Conservation (phyloP, 108 stramenopile genomes). For the Cyclotella distinguenda region DNA sequence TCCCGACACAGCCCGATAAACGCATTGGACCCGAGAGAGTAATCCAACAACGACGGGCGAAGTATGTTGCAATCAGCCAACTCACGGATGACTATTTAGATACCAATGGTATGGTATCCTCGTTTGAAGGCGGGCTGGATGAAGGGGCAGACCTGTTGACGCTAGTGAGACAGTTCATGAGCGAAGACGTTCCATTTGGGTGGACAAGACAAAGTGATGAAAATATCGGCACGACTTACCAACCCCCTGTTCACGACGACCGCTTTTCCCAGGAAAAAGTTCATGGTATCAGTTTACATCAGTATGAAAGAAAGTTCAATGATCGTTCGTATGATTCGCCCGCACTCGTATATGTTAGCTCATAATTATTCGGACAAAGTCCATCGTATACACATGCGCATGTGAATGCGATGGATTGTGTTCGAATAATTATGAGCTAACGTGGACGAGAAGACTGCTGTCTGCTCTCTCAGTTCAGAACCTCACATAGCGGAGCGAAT, state of each 20-base stretch:
- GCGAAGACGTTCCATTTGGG: slow-evolving; percentile 22
- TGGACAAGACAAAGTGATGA: slow-evolving; percentile 14
- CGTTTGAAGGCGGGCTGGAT: slow-evolving; percentile 72
- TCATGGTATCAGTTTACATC: slow-evolving; percentile 27
- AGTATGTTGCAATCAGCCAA: slow-evolving; percentile 73
- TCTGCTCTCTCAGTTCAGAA: too few relatives aligned
- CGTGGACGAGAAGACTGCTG: too few relatives aligned
- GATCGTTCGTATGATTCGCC: slow-evolving; percentile 52
- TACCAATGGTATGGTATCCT: slow-evolving; percentile 53
- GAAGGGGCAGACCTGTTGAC: slow-evolving; percentile 50
- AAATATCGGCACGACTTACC: slow-evolving; percentile 13
- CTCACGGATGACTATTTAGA: slow-evolving; percentile 74
- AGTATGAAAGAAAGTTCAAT: slow-evolving; percentile 51
- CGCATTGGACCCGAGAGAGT: slow-evolving; percentile 58
- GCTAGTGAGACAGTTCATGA: slow-evolving; percentile 22
- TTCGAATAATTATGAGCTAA: too few relatives aligned
- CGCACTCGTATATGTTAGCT: slow-evolving; percentile 55
- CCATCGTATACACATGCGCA: too few relatives aligned
- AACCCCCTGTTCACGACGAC: slow-evolving; percentile 12
- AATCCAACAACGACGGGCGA: slow-evolving; percentile 67
- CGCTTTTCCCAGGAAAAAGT: slow-evolving; percentile 2
- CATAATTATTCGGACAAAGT: too few relatives aligned
- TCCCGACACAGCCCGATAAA: slow-evolving; percentile 74
- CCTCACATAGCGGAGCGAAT: too few relatives aligned
- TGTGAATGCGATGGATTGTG: too few relatives aligned